Evolutionary conservation across 768 basidiomycete species (phyloP), one percentile per base, ranked within the genome.

Genomic region (Hypsizygus marmoreus): DNA sequence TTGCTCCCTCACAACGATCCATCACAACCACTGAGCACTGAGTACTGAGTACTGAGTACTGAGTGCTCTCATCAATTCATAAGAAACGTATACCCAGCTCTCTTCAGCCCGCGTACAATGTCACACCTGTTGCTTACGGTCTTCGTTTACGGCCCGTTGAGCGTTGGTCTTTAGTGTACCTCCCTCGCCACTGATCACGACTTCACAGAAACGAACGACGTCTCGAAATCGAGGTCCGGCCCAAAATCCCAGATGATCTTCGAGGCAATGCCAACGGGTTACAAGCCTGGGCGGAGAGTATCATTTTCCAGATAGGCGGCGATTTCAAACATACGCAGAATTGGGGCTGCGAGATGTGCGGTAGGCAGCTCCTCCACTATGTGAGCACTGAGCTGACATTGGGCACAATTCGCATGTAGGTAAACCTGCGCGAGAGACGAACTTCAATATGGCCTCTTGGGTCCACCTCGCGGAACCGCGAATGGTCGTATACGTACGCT

Each of bases 141-240:
- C 13, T 50, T 54, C 44, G 49, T 48, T n/a, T 54, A 54, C 43
- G 53, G 53, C 32, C 44, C 45, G 53, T 54, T 23, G 13, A n/a
- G 24, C 23, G 12, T 20, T 12, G 13, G 16, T 5, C 14, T 2
- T 13, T 12, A 7, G 26, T 19, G 14, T 16, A 36, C 19, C 20
- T 22, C 28, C n/a, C 11, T 45, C 11, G 30, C 22, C 11, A 8
- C 25, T 43, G 12, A 6, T 35, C 17, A 35, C 6, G 11, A 4
- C 12, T 25, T 20, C 8, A 13, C 22, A 54, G 53, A 20, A 32
- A 48, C 17, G 40, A 48, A 24, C 7, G 45, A 4, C 44, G 53
- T 12, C 31, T 37, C 11, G 53, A 55, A 33, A 51, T 55, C 24
- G 49, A 51, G 24, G 28, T 51, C 7, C 45, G 49, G 3, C 49